Evolutionary conservation across 495 filamentous ascomycete species (phyloP), one percentile per base, ranked within the genome.

Genomic region (Acidiella bohemica): DNA sequence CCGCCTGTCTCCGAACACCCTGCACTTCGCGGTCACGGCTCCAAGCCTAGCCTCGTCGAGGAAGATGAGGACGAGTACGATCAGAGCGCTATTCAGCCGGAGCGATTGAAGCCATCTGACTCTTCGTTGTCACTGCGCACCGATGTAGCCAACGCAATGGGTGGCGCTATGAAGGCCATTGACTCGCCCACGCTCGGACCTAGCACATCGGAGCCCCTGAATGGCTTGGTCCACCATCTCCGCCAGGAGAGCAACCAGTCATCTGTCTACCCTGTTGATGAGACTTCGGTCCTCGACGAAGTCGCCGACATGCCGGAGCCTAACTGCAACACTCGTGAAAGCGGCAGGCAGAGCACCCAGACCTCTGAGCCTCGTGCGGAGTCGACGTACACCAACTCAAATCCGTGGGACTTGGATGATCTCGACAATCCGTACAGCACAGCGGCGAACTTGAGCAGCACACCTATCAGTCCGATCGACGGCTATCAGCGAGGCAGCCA

Each of bases 111-210:
- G 13, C 47, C 38, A 1, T 10, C 23, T 2, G 17, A 36, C 10
- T 41, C 44, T 9, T 34, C 44, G 14, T 27, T 12, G 4, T 33
- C 34, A n/a, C 17, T 41, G 20, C 44, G 20, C 3, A 33, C 18
- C 11, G 39, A 48, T 11, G 7, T 14, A 13, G 11, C 28, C 3
- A 21, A 39, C 8, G 24, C 35, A 2, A 18, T 9, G 7, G 5
- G 4, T 6, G 2, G 26, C 6, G 17, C 38, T 14, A 9, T 28
- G n/a, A 23, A 28, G 12, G 49, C 49, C n/a, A 11, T 58, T 12
- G 84, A 95, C 53, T 93, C 87, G 0, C 86, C 88, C 1, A 93
- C 84, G 9, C 60, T 94, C 3, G 80, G 80, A 8, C 74, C 83
- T 10, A 32, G 39, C 32, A 39, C 32, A 9, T 67, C 67, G 0